phyloP scores from a whole-genome alignment of 108 stramenopile genomes.

The Cyclotella baltica region DNA sequence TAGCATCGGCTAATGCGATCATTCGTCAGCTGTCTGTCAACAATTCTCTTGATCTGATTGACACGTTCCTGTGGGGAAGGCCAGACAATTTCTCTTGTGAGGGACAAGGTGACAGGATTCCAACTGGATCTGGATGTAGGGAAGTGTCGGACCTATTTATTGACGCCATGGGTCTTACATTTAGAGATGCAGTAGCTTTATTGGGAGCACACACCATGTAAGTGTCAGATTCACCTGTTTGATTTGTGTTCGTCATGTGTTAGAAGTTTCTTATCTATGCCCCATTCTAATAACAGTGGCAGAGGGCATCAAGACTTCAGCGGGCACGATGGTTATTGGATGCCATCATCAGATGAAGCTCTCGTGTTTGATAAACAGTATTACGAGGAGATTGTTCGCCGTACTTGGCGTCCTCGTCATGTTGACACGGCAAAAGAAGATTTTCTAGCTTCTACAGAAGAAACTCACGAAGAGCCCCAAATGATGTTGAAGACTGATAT shows the following conservation, averaged over 20 bases:
- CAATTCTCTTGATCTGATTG: conserved; percentile 16
- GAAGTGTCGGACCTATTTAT: conserved; percentile 28
- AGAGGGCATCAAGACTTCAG: neutral
- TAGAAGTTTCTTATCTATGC: neutral
- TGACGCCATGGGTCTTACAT: conserved; percentile 23
- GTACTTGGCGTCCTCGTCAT: conserved; percentile 31
- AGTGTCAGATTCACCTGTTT: neutral
- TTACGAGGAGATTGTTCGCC: conserved; percentile 24
- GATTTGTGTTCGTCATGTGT: neutral
- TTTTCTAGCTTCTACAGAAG: conserved; percentile 22
- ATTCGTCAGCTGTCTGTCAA: conserved; percentile 17
- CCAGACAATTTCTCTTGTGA: conserved; percentile 11
- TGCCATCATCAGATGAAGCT: conserved; percentile 2
- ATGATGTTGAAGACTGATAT: conserved; percentile 56
- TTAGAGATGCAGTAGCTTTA: conserved; percentile 40
- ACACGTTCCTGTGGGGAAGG: conserved; percentile 35
- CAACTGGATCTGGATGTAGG: conserved; percentile 20
- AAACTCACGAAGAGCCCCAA: conserved; percentile 1
- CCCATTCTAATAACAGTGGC: neutral
- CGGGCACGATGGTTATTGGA: conserved; percentile 36
- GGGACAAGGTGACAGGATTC: conserved; percentile 16
- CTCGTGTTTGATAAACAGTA: conserved; percentile 32
- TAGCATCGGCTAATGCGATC: conserved; percentile 29
- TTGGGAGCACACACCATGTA: conserved; percentile 39
- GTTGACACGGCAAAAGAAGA: conserved; percentile 18